Evolutionary conservation across 139 green algal genomes (phyloP).

Genomic region (Ulvella scutata): DNA sequence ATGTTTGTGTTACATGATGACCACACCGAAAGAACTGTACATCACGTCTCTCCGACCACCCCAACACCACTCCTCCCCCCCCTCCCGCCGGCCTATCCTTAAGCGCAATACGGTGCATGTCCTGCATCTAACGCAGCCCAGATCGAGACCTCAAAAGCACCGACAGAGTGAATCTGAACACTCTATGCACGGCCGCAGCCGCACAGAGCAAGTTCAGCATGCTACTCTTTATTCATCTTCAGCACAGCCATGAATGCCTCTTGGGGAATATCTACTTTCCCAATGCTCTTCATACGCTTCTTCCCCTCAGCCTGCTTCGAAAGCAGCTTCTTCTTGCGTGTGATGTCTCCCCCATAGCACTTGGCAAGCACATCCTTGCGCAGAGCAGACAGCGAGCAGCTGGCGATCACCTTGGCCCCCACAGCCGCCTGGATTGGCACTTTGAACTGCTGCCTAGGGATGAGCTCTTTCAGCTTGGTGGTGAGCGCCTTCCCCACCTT

Average conservation of each 20-base stretch:
- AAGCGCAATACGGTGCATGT: too few relatives aligned
- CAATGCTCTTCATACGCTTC: conserved; percentile 80
- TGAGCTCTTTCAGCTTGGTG: conserved; percentile 85
- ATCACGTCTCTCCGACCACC: too few relatives aligned
- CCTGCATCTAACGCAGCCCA: too few relatives aligned
- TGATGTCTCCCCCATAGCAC: conserved; percentile 89
- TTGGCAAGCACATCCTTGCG: conserved; percentile 98
- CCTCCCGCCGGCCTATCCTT: too few relatives aligned
- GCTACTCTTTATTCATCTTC: conserved; percentile 48
- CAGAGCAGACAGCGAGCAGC: conserved; percentile 48
- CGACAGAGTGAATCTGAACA: too few relatives aligned
- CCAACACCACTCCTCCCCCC: too few relatives aligned
- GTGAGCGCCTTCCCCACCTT: conserved; percentile 42
- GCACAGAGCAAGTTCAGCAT: too few relatives aligned
- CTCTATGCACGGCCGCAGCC: too few relatives aligned
- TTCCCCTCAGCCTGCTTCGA: conserved; percentile 93
- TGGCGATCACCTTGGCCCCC: conserved; percentile 65
- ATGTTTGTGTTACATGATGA: too few relatives aligned
- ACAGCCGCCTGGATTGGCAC: conserved; percentile 66
- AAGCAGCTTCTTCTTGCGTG: conserved; percentile 97
- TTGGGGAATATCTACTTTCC: conserved; percentile 80
- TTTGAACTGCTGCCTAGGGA: conserved; percentile 85
- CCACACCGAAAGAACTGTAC: too few relatives aligned
- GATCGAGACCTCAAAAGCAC: too few relatives aligned
- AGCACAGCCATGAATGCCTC: conserved; percentile 96